phyloP scores from a whole-genome alignment of 2,329 filamentous ascomycete genomes.

The Curvularia eragrostidis region DNA sequence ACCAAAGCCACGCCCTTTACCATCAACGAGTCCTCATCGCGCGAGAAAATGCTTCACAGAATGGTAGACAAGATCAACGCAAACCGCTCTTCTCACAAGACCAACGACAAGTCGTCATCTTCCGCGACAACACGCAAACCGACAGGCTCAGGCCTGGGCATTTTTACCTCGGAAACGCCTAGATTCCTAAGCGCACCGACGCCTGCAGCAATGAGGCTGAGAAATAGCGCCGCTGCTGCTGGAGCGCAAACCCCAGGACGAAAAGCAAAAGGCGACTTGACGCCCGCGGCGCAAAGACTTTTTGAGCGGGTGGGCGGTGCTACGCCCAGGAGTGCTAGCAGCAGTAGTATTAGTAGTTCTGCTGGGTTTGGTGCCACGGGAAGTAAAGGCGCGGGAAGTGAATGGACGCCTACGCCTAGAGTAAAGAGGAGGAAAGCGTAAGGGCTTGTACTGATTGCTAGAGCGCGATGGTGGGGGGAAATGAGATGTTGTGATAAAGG shows the following conservation, averaged over 20 bases:
- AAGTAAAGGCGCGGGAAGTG: slow-evolving; percentile 17
- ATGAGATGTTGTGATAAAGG: no score
- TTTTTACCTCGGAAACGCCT: slow-evolving; percentile 54
- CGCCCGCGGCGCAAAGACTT: slow-evolving; percentile 71
- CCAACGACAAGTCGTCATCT: neutral
- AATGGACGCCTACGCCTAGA: slow-evolving; percentile 44
- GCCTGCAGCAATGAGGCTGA: slow-evolving; percentile 51
- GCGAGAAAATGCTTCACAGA: slow-evolving; percentile 79
- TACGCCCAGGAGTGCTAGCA: slow-evolving; percentile 25
- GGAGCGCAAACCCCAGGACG: slow-evolving; percentile 29
- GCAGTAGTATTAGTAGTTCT: slow-evolving; percentile 5
- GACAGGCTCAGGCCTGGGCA: slow-evolving; percentile 33
- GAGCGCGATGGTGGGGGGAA: no score
- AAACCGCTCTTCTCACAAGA: slow-evolving; percentile 17
- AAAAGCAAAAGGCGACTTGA: slow-evolving; percentile 65
- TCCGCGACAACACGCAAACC: slow-evolving; percentile 7
- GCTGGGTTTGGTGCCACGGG: slow-evolving; percentile 26
- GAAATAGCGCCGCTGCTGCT: slow-evolving; percentile 60
- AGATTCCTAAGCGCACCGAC: slow-evolving; percentile 77
- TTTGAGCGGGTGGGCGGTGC: slow-evolving; percentile 52
- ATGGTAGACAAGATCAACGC: slow-evolving; percentile 60
- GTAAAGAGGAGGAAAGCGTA: slow-evolving; percentile 16
- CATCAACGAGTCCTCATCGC: slow-evolving; percentile 73
- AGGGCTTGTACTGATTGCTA: no score
- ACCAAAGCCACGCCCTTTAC: slow-evolving; percentile 64